A percentile compares a stretch with the other conserved stretches of the same genome.
phyloP scores from a whole-genome alignment of 345 rosid genomes.

The Sapria himalayana region DNA sequence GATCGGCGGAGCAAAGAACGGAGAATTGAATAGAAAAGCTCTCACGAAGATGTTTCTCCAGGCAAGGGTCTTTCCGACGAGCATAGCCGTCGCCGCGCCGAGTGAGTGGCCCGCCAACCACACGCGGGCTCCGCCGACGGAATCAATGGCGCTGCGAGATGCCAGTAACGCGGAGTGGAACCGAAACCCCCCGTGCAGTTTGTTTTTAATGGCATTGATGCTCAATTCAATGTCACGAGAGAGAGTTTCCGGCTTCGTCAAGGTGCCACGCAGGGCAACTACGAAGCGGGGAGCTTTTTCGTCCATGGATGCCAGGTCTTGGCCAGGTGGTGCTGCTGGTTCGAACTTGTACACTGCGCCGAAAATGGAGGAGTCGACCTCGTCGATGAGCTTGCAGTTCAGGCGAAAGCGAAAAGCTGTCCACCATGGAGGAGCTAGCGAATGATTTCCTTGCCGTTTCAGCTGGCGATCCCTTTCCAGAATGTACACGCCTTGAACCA shows the following conservation, averaged over 20 bases:
- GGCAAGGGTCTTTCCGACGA: slow-evolving; percentile 60
- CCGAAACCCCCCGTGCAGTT: slow-evolving; percentile 55
- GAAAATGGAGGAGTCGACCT: slow-evolving; percentile 49
- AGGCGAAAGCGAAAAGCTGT: slow-evolving; percentile 49
- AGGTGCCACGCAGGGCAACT: slow-evolving; percentile 65
- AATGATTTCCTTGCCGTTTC: slow-evolving; percentile 34
- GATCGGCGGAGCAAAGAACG: slow-evolving; percentile 55
- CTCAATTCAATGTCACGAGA: slow-evolving; percentile 50
- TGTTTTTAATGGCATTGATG: slow-evolving; percentile 35
- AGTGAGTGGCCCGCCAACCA: slow-evolving; percentile 94
- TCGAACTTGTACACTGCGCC: slow-evolving; percentile 63
- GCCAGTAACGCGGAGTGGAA: slow-evolving; percentile 66
- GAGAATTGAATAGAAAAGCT: slow-evolving; percentile 69
- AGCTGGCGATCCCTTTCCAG: slow-evolving; percentile 78
- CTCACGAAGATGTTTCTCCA: slow-evolving; percentile 30
- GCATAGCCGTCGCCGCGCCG: slow-evolving; percentile 68
- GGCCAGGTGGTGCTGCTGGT: slow-evolving; percentile 22
- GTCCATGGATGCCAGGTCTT: slow-evolving; percentile 11
- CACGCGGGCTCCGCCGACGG: slow-evolving; percentile 39
- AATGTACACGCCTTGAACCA: slow-evolving; percentile 65
- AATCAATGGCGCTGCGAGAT: slow-evolving; percentile 38
- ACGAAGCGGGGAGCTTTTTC: slow-evolving; percentile 38
- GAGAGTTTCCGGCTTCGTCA: slow-evolving; percentile 45
- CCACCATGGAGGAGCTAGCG: slow-evolving; percentile 74
- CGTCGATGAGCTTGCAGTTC: slow-evolving; percentile 39